Percentiles rank a stretch among this genome's conserved stretches.
Conservation (phyloP, 1,139 yeast genomes). For the Candida dubliniensis region DNA sequence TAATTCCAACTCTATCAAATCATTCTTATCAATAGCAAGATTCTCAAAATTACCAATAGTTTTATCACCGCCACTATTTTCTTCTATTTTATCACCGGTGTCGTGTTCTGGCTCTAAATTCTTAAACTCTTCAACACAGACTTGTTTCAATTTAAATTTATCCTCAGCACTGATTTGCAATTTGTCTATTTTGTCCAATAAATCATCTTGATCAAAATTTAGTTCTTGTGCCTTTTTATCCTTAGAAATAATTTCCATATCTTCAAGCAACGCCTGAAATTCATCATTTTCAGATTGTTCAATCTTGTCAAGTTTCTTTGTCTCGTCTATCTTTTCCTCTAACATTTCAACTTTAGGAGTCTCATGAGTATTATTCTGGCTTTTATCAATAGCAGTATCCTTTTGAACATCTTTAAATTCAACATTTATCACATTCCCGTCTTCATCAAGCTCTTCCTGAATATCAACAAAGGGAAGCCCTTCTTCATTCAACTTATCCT, state of each 20-base stretch:
- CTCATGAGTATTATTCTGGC: too few relatives aligned
- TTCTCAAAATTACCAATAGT: conserved; percentile 3
- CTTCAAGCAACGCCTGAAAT: conserved; percentile 45
- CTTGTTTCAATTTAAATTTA: conserved; percentile 43
- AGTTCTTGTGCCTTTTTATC: conserved; percentile 7
- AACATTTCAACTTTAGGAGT: conserved; percentile 2
- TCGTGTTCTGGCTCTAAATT: conserved; percentile 10
- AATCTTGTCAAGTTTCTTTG: background rate
- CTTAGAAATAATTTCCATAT: conserved; percentile 43
- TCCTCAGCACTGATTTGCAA: conserved; percentile 52
- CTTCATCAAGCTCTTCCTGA: conserved; percentile 80
- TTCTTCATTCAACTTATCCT: conserved; percentile 28
- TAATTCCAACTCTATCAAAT: conserved; percentile 40
- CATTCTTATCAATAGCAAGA: conserved; percentile 22
- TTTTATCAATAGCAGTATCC: too few relatives aligned
- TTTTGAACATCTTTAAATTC: conserved; percentile 25
- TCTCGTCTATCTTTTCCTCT: background rate
- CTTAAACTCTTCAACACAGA: conserved; percentile 21
- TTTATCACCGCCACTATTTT: conserved; percentile 18
- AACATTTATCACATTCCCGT: conserved; percentile 59
- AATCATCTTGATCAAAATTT: conserved; percentile 19
- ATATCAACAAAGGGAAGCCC: conserved; percentile 74
- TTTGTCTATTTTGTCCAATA: conserved; percentile 30
- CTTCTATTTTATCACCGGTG: conserved; percentile 11
- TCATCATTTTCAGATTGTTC: conserved; percentile 25